Conservation (phyloP, 345 rosid species). For the Salix viminalis region DNA sequence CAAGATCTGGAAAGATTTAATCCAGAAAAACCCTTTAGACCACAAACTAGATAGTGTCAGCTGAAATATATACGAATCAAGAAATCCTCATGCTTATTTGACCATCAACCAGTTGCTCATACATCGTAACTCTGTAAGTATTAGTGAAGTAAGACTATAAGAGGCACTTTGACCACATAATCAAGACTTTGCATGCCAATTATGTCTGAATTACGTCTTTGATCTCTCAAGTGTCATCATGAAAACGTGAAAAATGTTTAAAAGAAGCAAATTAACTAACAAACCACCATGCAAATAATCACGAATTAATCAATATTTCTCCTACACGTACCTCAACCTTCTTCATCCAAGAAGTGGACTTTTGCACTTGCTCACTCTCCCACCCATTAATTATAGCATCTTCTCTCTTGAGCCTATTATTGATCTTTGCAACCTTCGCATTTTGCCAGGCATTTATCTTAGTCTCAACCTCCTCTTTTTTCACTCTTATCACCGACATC, state of each 20-base stretch:
- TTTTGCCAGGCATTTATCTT: constrained; percentile 97
- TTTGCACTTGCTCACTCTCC: constrained; percentile 80
- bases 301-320: neutral
- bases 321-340: constrained; percentile 65
- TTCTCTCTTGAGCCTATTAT: constrained; percentile 87
- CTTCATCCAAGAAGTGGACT: constrained; percentile 80
- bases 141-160: neutral
- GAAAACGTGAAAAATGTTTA: neutral
- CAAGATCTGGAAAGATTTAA: neutral
- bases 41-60: neutral
- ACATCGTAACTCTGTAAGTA: neutral
- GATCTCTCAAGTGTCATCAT: neutral
- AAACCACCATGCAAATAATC: neutral
- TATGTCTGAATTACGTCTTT: neutral
- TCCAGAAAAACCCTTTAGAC: neutral
- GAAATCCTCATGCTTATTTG: neutral
- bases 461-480: constrained; percentile 85
- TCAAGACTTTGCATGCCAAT: neutral
- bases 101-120: neutral
- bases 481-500: constrained; percentile 72
- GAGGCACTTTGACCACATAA: neutral
- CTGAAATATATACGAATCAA: neutral
- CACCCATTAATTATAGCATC: constrained; percentile 89
- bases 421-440: constrained; percentile 78
- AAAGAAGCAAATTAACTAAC: neutral